phyloP scores from a whole-genome alignment of 176 grass and related monocot species.

The Cymbopogon citratus region DNA sequence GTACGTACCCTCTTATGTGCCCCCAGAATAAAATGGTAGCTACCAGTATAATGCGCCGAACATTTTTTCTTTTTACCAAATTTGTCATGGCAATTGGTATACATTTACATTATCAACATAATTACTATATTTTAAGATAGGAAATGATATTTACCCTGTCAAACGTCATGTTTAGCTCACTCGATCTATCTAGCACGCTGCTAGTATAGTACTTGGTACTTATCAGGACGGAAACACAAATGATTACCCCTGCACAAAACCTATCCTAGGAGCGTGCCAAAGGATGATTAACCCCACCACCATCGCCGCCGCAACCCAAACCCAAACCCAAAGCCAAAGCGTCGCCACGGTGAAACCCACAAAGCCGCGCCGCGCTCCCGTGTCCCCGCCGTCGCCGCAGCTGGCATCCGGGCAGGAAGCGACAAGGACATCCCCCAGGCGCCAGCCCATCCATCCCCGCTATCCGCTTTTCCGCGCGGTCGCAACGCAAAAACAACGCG shows the following conservation, averaged over 20 bases:
- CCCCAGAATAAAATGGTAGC: not conserved
- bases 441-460: too few species aligned
- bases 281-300: not conserved
- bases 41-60: not conserved
- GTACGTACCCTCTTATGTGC: not conserved
- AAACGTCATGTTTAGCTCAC: not conserved
- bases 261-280: not conserved
- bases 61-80: not conserved
- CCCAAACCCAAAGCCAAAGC: not conserved
- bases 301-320: not conserved
- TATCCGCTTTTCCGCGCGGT: not conserved
- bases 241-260: not conserved
- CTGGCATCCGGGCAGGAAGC: constrained; percentile 22
- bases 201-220: not conserved
- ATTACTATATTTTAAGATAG: too few species aligned
- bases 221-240: not conserved
- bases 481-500: not conserved
- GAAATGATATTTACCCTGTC: too few species aligned
- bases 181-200: not conserved
- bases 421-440: constrained; percentile 22
- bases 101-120: too few species aligned
- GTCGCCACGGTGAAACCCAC: not conserved
- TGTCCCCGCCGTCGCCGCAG: too few species aligned
- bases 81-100: not conserved
- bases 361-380: too few species aligned